phyloP scores from a whole-genome alignment of 345 rosid species.

The Euphorbia pulcherrima region DNA sequence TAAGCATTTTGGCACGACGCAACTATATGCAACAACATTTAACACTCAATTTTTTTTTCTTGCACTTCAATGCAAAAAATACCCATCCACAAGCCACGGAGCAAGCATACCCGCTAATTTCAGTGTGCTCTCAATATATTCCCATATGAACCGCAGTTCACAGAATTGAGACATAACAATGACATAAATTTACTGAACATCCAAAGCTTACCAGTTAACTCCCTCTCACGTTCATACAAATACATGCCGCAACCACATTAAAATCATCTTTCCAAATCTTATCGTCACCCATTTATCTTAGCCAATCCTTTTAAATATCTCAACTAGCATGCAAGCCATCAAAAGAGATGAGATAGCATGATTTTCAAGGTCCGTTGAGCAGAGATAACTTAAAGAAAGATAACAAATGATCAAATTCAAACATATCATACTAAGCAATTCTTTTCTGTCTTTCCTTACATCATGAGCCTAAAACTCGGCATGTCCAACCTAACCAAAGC shows the following conservation, averaged over 20 bases:
- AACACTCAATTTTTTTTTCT: conserved; percentile 1
- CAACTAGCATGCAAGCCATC: background rate
- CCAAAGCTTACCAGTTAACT: background rate
- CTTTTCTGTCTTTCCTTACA: conserved; percentile 42
- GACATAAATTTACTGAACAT: conserved; percentile 11
- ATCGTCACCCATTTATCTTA: background rate
- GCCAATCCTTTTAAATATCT: conserved; percentile 22
- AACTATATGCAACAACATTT: conserved; percentile 1
- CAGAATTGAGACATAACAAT: background rate
- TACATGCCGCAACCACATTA: conserved; percentile 8
- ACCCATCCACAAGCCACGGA: background rate
- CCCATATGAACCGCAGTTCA: background rate
- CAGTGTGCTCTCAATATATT: background rate
- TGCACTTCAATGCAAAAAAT: conserved; percentile 3
- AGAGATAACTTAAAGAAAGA: conserved; percentile 17
- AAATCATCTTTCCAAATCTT: conserved; percentile 9
- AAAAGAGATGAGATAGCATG: conserved; percentile 10
- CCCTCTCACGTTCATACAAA: background rate
- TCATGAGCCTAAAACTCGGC: conserved; percentile 27
- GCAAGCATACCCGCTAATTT: background rate
- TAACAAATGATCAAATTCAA: conserved; percentile 32
- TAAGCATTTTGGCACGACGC: background rate
- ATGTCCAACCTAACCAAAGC: conserved; percentile 32
- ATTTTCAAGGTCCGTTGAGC: conserved; percentile 8
- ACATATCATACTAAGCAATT: conserved; percentile 38